Percentiles rank a stretch among this genome's conserved stretches.
These are phyloP conservation scores for Leccinum arenicola DNA, from an alignment of 768 basidiomycete genomes.

Conservation along the genomic window DNA sequence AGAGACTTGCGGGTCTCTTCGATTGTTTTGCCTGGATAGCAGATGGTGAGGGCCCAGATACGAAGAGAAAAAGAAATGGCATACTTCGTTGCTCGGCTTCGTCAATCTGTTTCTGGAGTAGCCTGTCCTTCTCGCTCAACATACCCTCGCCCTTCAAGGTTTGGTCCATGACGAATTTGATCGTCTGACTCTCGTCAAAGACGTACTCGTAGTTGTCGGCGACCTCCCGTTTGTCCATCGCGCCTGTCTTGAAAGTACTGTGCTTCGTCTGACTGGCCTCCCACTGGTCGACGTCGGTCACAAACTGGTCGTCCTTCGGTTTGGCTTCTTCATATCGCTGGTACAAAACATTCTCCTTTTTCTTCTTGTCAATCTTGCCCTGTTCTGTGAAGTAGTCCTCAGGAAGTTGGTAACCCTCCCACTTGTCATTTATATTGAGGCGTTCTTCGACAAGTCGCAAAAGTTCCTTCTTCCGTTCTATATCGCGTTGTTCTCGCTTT, in stretches of 20 bases:
- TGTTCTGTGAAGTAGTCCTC: conserved; percentile 99
- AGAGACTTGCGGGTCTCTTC: conserved; percentile 92
- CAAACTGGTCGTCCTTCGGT: conserved; percentile 89
- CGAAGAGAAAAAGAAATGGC: not conserved
- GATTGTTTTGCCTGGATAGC: conserved; percentile 68
- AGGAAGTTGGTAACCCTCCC: conserved; percentile 93
- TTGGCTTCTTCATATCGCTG: conserved; percentile 93
- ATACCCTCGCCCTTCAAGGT: conserved; percentile 62
- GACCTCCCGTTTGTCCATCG: conserved; percentile 81
- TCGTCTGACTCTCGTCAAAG: conserved; percentile 96
- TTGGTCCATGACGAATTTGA: conserved; percentile 89
- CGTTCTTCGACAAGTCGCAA: conserved; percentile 91
- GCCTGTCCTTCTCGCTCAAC: conserved; percentile 81
- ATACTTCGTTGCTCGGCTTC: conserved; percentile 88
- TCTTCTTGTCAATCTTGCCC: conserved; percentile 97
- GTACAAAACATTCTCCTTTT: conserved; percentile 89
- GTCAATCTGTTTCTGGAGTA: conserved; percentile 84
- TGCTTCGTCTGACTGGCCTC: conserved; percentile 88
- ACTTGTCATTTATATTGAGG: conserved; percentile 91
- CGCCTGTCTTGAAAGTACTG: conserved; percentile 87
- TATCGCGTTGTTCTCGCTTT: conserved; percentile 73
- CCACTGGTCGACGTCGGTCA: conserved; percentile 98
- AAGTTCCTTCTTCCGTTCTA: conserved; percentile 90
- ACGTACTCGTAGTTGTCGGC: conserved; percentile 95
- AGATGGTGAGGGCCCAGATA: not conserved